Conservation (phyloP, 2,329 filamentous ascomycete genomes). For the Fusarium concolor region DNA sequence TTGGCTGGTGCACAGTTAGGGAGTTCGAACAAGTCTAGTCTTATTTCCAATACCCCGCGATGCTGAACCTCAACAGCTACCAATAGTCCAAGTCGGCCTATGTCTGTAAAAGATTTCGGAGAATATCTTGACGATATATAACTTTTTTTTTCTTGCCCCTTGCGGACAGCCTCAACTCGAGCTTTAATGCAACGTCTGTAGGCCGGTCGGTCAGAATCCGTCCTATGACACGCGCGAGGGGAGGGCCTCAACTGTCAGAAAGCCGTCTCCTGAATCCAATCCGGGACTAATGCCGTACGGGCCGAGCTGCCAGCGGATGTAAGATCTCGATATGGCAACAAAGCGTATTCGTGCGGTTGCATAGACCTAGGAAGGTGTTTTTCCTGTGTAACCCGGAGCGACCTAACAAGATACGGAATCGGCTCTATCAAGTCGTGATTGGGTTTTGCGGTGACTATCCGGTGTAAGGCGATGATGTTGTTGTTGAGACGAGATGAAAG, state of each 20-base stretch:
- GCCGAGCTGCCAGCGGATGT: conserved; percentile 30
- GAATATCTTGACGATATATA: not conserved
- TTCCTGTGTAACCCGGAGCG: conserved; percentile 23
- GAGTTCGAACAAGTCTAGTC: not conserved
- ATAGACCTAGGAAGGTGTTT: not conserved
- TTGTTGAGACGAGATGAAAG: not conserved
- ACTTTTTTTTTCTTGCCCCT: conserved; percentile 1
- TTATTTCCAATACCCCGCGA: conserved; percentile 2
- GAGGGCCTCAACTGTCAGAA: conserved; percentile 20
- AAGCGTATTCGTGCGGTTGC: not conserved
- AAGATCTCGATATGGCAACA: conserved; percentile 15
- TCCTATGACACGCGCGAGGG: conserved; percentile 18
- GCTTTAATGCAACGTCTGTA: conserved; percentile 23
- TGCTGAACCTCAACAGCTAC: not conserved
- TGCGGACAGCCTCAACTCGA: not conserved
- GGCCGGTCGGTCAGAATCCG: conserved; percentile 16
- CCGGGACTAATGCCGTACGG: conserved; percentile 33
- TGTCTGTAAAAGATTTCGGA: not conserved
- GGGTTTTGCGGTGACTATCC: conserved; percentile 5
- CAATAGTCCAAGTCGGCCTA: not conserved
- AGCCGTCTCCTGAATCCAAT: conserved; percentile 2
- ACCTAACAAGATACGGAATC: conserved; percentile 14
- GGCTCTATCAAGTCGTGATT: conserved; percentile 18
- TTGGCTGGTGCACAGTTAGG: not conserved
- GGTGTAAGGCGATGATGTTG: not conserved